phyloP scores from a whole-genome alignment of 768 basidiomycete genomes.

The Leccinum olivaceopallidum region DNA sequence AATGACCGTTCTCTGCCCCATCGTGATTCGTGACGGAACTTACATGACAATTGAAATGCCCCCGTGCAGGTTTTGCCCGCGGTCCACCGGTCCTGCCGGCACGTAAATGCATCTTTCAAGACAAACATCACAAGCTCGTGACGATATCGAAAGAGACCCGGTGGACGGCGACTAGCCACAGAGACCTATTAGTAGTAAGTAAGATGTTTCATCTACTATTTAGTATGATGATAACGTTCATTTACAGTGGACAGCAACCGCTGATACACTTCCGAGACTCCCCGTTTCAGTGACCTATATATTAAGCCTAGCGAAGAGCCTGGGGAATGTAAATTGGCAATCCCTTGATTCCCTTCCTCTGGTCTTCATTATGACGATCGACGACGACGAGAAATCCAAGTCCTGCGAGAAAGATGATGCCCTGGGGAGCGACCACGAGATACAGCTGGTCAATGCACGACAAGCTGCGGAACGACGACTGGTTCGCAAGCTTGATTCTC shows the following conservation, averaged over 20 bases:
- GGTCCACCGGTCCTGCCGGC: not conserved
- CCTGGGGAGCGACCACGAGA: not conserved
- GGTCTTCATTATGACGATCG: not conserved
- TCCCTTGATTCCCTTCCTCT: not conserved
- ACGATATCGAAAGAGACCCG: not conserved
- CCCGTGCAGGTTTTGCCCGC: not conserved
- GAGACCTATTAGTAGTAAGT: not conserved
- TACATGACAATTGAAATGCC: no score
- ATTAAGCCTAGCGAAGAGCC: not conserved
- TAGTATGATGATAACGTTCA: not conserved
- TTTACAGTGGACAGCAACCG: not conserved
- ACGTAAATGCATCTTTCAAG: not conserved
- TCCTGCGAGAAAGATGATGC: not conserved
- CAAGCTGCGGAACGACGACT: not conserved
- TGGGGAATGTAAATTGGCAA: not conserved
- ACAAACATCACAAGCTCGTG: not conserved
- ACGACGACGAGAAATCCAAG: not conserved
- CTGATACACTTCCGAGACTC: not conserved
- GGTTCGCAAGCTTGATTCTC: constrained; percentile 1
- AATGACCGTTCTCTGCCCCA: no score
- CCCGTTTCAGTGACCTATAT: not conserved
- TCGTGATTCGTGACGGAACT: no score
- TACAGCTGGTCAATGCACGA: not conserved
- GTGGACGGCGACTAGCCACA: not conserved
- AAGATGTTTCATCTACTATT: not conserved